These are phyloP conservation scores for Picochlorum sp. DNA, from an alignment of 139 green algal species.

Conservation along the genomic window DNA sequence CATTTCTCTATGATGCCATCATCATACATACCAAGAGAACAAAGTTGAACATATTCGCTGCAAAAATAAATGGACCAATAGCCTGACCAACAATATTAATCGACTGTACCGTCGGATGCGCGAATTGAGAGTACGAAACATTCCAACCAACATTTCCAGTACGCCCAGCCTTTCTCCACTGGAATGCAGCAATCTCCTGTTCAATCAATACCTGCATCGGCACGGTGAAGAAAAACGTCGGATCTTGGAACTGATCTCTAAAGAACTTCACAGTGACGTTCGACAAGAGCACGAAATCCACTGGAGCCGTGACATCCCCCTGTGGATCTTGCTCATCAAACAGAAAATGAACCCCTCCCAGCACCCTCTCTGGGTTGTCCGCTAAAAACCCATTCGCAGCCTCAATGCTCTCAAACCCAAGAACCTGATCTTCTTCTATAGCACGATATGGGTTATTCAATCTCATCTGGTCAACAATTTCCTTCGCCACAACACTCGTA, in stretches of 20 bases:
- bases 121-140: conserved; percentile 46
- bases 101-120: conserved; percentile 65
- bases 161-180: conserved; percentile 12
- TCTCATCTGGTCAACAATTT: conserved; percentile 46
- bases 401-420: conserved; percentile 39
- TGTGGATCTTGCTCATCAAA: neutral
- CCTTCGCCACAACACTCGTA: conserved; percentile 10
- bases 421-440: conserved; percentile 42
- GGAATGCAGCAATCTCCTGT: conserved; percentile 52
- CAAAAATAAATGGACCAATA: conserved; percentile 84
- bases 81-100: conserved; percentile 55
- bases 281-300: conserved; percentile 65
- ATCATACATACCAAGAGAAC: conserved; percentile 35
- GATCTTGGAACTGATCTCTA: conserved; percentile 62
- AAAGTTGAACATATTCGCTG: conserved; percentile 86
- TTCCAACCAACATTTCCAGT: conserved; percentile 36
- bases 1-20: neutral
- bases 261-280: conserved; percentile 78
- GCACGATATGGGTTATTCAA: conserved; percentile 43
- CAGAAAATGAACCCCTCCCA: conserved; percentile 57
- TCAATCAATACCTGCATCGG: conserved; percentile 73
- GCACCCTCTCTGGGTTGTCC: conserved; percentile 47
- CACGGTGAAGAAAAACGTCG: conserved; percentile 60
- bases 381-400: conserved; percentile 61
- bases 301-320: neutral